These are phyloP conservation scores for Solanum bulbocastanum DNA, from an alignment of 257 asterid species.

Conservation along the genomic window DNA sequence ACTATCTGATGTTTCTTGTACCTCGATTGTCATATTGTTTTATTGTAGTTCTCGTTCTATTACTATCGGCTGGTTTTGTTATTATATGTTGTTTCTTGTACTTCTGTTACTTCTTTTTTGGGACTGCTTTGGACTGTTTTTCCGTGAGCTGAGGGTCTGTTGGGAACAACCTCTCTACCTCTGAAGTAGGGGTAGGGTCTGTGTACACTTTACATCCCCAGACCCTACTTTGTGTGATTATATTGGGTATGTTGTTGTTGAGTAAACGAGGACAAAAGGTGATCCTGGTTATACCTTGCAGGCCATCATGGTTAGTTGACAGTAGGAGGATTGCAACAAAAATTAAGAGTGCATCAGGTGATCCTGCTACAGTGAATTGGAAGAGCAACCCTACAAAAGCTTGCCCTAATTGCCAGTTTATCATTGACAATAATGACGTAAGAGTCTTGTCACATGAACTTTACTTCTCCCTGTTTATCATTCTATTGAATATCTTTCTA, in stretches of 20 bases:
- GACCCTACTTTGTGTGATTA: background rate
- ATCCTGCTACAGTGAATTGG: slow-evolving; percentile 48
- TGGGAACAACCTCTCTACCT: background rate
- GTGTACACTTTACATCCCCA: background rate
- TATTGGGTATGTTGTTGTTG: background rate
- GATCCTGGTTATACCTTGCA: slow-evolving; percentile 19
- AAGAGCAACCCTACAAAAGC: slow-evolving; percentile 80
- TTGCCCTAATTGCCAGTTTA: slow-evolving; percentile 74
- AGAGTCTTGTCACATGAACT: background rate
- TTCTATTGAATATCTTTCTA: background rate
- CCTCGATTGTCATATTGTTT: background rate
- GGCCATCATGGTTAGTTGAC: slow-evolving; percentile 88
- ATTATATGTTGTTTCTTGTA: background rate
- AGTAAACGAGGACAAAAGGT: background rate
- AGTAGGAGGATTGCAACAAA: slow-evolving; percentile 74
- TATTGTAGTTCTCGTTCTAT: background rate
- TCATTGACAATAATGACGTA: slow-evolving; percentile 81
- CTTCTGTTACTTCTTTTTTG: background rate
- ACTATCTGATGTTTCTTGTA: background rate
- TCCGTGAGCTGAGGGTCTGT: accelerated
- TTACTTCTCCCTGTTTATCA: background rate
- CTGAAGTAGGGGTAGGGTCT: background rate
- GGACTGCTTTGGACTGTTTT: background rate
- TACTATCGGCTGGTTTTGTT: background rate
- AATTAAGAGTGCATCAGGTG: slow-evolving; percentile 74